Evolutionary conservation across 2,329 filamentous ascomycete genomes (phyloP), one percentile per base, ranked within the genome.

Genomic region (Arachnomyces sp.): DNA sequence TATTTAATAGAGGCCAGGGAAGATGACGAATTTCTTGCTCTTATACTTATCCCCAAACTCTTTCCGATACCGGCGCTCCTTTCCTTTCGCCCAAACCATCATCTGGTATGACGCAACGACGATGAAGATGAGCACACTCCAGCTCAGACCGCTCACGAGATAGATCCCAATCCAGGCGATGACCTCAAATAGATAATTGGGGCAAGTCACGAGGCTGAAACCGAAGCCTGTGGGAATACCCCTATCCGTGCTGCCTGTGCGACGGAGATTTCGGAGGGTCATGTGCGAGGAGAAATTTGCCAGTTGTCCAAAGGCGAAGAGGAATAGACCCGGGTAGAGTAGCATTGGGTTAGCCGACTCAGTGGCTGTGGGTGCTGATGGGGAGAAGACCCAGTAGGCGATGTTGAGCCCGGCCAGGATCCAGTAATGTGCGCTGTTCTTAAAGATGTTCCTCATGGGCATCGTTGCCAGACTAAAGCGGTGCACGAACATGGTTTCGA

Each of bases 351-450:
- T 75, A 9, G 65, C 59, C 7, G 64, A 52, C 25, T 56, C 65
- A 12, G 66, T 68, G 18, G 84, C 80, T 1, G 87, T 77, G 12
- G 78, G 72, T 3, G 84, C 81, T 49, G 69, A 75, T 4, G 89
- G 89, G 8, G 77, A 74, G 70, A 96, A 96, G 54, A 92, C 77
- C 72, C 84, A 89, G 68, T 83, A 84, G 33, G 86, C 86, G 55
- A 90, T 80, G 54, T 92, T 77, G 17, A 88, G 59, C 36, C 92
- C 92, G 3, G 84, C 82, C 40, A 90, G 66, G 28, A 82, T 56
- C 92, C 92, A 98, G 77, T 98, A 98, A 72, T 95, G 90, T 51
- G 77, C 78, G 50, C 82, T 87, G 75, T 98, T 98, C 68, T 90
- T 92, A 77, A 95, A 83, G 60, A 98, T 86, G 72, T 95, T 94